These are phyloP conservation scores for Corchorus capsularis DNA, from an alignment of 345 rosid species.

Conservation along the genomic window DNA sequence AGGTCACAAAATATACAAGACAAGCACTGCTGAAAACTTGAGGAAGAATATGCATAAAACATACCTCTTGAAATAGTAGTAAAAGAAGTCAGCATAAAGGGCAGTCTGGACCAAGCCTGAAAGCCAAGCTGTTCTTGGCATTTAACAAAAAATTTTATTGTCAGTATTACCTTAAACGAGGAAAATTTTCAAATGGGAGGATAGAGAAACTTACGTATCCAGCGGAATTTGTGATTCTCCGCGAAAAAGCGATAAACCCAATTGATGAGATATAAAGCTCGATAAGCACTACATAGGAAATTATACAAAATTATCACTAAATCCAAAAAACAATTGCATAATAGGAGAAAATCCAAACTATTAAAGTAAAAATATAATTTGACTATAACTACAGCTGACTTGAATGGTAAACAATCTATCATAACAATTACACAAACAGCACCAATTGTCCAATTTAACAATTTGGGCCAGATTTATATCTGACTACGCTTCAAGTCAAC, in stretches of 20 bases:
- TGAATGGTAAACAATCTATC: background rate
- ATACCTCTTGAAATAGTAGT: slow-evolving; percentile 51
- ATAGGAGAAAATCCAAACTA: background rate
- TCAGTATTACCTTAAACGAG: background rate
- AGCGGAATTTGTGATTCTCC: slow-evolving; percentile 30
- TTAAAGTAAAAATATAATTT: background rate
- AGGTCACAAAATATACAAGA: background rate
- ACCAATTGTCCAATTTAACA: background rate
- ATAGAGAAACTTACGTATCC: slow-evolving; percentile 42
- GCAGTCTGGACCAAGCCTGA: slow-evolving; percentile 52
- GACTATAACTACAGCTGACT: background rate
- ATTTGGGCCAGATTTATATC: background rate
- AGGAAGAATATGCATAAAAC: background rate
- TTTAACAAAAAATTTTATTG: slow-evolving; percentile 7
- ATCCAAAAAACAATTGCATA: background rate
- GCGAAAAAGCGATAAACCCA: slow-evolving; percentile 48
- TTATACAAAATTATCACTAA: background rate
- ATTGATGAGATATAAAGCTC: slow-evolving; percentile 49
- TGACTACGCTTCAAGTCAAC: background rate
- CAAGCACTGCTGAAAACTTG: background rate
- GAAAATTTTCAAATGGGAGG: background rate
- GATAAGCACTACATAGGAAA: slow-evolving; percentile 37
- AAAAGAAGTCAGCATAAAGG: slow-evolving; percentile 52
- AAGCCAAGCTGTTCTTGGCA: slow-evolving; percentile 44
- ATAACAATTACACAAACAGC: background rate